Conservation (phyloP, 495 filamentous ascomycete genomes). For the Aspergillus affinis region DNA sequence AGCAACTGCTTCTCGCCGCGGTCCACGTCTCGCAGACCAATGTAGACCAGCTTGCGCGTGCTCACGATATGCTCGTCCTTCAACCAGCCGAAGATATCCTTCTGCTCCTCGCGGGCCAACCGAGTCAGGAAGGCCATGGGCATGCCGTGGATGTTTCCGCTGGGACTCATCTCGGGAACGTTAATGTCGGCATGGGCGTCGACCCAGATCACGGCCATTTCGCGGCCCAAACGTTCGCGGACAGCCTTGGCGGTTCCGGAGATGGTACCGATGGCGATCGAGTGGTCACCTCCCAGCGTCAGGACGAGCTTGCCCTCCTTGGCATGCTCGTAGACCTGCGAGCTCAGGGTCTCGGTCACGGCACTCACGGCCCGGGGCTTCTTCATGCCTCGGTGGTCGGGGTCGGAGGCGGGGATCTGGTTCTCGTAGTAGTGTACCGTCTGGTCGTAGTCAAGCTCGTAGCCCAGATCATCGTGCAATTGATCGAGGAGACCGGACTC, state of each 20-base stretch:
- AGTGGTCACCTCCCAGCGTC: slow-evolving; percentile 94
- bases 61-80: slow-evolving; percentile 62
- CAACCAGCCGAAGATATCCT: slow-evolving; percentile 87
- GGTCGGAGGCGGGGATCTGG: slow-evolving; percentile 63
- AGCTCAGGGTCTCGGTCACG: slow-evolving; percentile 76
- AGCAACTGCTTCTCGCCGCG: slow-evolving; percentile 86
- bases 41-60: slow-evolving; percentile 91
- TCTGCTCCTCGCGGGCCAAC: slow-evolving; percentile 66
- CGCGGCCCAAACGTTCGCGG: slow-evolving; percentile 73
- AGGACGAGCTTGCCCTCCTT: slow-evolving; percentile 82
- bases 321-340: slow-evolving; percentile 86
- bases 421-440: slow-evolving; percentile 80
- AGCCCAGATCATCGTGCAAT: slow-evolving; percentile 80
- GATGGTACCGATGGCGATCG: slow-evolving; percentile 91
- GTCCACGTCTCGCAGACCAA: slow-evolving; percentile 92
- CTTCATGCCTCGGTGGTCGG: slow-evolving; percentile 87
- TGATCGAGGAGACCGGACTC: slow-evolving; percentile 83
- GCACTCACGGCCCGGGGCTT: slow-evolving; percentile 84
- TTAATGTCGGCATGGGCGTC: slow-evolving; percentile 99
- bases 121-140: slow-evolving; percentile 91
- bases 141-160: slow-evolving; percentile 98
- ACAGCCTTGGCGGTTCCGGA: slow-evolving; percentile 82
- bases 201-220: slow-evolving; percentile 96
- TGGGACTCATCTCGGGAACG: slow-evolving; percentile 82
- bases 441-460: slow-evolving; percentile 82